Percentiles rank a stretch among this genome's conserved stretches.
Conservation (phyloP, 2,329 filamentous ascomycete species). For the Diplodia scrobiculata region DNA sequence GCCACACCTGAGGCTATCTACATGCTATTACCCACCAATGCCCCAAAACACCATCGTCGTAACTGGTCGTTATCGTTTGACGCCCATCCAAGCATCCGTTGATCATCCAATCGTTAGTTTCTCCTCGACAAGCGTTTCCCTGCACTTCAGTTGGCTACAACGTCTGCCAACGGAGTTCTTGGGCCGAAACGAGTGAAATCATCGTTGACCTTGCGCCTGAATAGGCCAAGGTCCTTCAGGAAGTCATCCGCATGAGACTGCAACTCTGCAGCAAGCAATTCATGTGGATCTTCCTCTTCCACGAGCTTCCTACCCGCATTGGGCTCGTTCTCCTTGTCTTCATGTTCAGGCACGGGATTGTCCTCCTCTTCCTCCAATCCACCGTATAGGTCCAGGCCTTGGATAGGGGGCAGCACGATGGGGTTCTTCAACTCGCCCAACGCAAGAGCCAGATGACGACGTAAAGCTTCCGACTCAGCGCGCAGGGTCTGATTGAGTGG, state of each 20-base stretch:
- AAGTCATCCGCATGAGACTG: constrained; percentile 85
- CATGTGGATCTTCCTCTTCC: constrained; percentile 55
- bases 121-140: background rate
- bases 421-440: constrained; percentile 87
- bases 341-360: constrained; percentile 32
- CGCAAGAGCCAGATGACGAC: constrained; percentile 84
- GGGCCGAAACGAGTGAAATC: constrained; percentile 67
- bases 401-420: constrained; percentile 62
- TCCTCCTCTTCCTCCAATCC: constrained; percentile 34
- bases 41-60: background rate
- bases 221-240: constrained; percentile 75
- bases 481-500: constrained; percentile 60
- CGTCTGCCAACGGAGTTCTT: constrained; percentile 17
- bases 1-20: too few species aligned
- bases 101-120: background rate
- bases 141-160: constrained; percentile 14
- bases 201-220: constrained; percentile 82
- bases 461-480: constrained; percentile 78
- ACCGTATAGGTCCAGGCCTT: constrained; percentile 30
- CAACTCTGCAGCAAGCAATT: constrained; percentile 61
- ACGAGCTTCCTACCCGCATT: constrained; percentile 63
- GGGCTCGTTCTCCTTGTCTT: constrained; percentile 49
- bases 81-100: background rate
- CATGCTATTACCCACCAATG: background rate
- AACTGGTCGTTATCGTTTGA: background rate